Evolutionary conservation across 805 yeast genomes (phyloP).

Genomic region (Ogataea paraovalis): DNA sequence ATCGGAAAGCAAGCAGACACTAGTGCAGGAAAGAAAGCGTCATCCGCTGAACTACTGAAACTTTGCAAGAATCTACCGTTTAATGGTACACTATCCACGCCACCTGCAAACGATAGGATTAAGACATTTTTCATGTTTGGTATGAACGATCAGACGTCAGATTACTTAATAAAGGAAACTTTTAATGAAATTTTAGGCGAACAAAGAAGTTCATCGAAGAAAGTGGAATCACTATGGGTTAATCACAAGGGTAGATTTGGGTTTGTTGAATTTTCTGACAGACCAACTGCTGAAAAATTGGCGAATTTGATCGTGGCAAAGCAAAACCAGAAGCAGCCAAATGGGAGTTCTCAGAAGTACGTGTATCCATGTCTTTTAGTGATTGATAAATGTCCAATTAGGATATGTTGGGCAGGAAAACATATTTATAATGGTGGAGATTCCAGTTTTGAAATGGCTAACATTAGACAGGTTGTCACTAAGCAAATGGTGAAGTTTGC

Average conservation of each 20-base stretch:
- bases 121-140: constrained; percentile 75
- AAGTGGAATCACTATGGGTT: constrained; percentile 43
- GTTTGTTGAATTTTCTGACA: constrained; percentile 48
- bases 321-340: not conserved
- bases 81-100: constrained; percentile 45
- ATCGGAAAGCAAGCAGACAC: constrained; percentile 3
- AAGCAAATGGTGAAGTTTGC: constrained; percentile 53
- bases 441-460: constrained; percentile 41
- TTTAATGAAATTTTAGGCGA: constrained; percentile 34
- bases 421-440: constrained; percentile 34
- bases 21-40: constrained; percentile 7
- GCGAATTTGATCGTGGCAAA: constrained; percentile 21
- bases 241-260: constrained; percentile 63
- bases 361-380: constrained; percentile 31
- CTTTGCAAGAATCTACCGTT: constrained; percentile 63
- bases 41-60: constrained; percentile 46
- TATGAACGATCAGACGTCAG: constrained; percentile 61
- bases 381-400: constrained; percentile 39
- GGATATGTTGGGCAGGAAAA: constrained; percentile 55
- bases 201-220: constrained; percentile 5
- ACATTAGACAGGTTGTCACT: constrained; percentile 45
- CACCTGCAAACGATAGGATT: constrained; percentile 38
- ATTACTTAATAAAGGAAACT: constrained; percentile 50
- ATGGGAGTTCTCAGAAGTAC: constrained; percentile 1
- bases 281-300: constrained; percentile 49